Base-by-base conservation (phyloP, 2,329 filamentous ascomycete genomes). In the Teratosphaeria epicoccoides region DNA sequence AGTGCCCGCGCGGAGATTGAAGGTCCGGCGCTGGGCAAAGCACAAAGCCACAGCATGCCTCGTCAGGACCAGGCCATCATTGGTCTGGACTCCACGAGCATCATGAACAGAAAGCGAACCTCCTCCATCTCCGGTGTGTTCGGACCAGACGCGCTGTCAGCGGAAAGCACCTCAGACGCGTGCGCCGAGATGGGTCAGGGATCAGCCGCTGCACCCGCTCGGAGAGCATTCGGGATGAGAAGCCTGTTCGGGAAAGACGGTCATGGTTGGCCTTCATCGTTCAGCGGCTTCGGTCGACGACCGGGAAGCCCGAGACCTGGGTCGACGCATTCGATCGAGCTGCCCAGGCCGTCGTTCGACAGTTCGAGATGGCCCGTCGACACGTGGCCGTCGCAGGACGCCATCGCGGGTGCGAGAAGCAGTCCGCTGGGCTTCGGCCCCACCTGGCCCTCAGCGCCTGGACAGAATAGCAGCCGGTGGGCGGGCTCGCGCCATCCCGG, bases 11-110 rank as follows among this genome's bases (percentile, higher is more conserved):
- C 43, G 6, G 50, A 52, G 44, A 46, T 28, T 6, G 44, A 28
- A 46, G 87, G 87, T 1, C 82, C 78, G 20, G 87, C 87, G 6
- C 50, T 66, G 43, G 61, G 63, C 62, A 70, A 79, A 25, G 78
- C 80, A 0, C 85, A 91, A 64, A 89, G 85, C 61, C 85, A 88
- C 63, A 91, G 87, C 0, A 81, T 93, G 58, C 87, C 87, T 5
- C 72, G 79, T 29, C 76, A 81, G 43, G 75, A 75, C 24, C 66
- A 66, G 46, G 67, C 58, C 9, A 50, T 65, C 11, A 53, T 59
- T n/a, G 64, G 63, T 2, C 54, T 66, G n/a, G 64, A 65, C 51
- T 57, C 57, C 33, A 57, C 58, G 6, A 40, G 33, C n/a, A 24
- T 43, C 3, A n/a, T n/a, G 23, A 57, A 58, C 20, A 55, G 64